Evolutionary conservation across 441 rosid species (phyloP), one percentile per base, ranked within the genome.

Genomic region (Breynia disticha): DNA sequence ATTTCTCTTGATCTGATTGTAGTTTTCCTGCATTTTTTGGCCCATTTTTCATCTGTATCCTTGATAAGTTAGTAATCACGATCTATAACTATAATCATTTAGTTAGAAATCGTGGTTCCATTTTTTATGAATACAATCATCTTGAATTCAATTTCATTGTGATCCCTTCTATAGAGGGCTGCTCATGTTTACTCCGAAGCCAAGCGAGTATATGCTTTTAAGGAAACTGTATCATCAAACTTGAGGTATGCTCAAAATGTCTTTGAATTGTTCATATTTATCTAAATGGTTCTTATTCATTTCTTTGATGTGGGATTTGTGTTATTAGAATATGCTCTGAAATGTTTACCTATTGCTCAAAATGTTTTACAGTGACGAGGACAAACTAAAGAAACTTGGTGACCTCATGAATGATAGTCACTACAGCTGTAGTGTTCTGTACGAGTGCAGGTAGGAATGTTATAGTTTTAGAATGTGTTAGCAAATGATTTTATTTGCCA

Each of bases 111-210:
- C 37, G 24, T 19, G 22, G 16, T 19, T 57, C 11, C 35, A 12
- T 24, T 14, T 53, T 19, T 10, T 51, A 28, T 28, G 8, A 9
- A 28, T 1, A 28, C 8, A 9, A 2, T 9, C 1, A 28, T 28
- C 44, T 41, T 6, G 10, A 41, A 15, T 41, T 15, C 9, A 41
- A 11, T 41, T 19, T 37, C 21, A 35, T 39, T 48, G 22, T 19
- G 17, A 16, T 19, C 53, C 11, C 38, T 19, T 52, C 66, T 67
- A 16, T 63, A 93, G 98, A 81, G 95, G 75, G 96, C 98, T 45
- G 76, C 84, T 61, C 97, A 88, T 51, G 97, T 88, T 21, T 93
- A 86, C 56, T 81, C 88, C 0, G 98, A 93, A 76, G 97, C 97
- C 46, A 76, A 64, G 66, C 70, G 96, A 35, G 98, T 88, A 37